These are phyloP conservation scores for Pseudopithomyces maydicus DNA, from an alignment of 2,329 filamentous ascomycete genomes.

Conservation along the genomic window DNA sequence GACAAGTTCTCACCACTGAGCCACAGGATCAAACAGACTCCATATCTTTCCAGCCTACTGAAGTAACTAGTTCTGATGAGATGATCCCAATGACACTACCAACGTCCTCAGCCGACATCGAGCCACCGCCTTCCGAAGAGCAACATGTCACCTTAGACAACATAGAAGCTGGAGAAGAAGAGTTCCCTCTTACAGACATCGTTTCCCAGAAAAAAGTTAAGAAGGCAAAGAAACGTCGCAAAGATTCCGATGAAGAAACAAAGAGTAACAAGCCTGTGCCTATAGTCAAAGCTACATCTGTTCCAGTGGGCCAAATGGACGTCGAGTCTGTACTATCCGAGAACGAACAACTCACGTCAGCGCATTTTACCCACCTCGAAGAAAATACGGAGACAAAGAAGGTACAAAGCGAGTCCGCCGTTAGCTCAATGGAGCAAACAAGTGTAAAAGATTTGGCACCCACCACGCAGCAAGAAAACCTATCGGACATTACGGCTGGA, in stretches of 20 bases:
- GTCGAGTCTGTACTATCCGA: neutral
- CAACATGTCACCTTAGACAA: neutral
- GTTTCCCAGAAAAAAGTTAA: conserved; percentile 32
- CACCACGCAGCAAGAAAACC: neutral
- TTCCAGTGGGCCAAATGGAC: neutral
- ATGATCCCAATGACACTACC: neutral
- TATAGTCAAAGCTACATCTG: neutral
- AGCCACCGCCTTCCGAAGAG: neutral
- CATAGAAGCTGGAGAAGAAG: conserved; percentile 6
- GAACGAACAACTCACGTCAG: neutral
- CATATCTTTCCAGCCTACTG: neutral
- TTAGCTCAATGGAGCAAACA: conserved; percentile 9
- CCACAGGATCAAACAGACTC: neutral
- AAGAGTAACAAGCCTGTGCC: neutral
- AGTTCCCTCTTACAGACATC: conserved; percentile 17
- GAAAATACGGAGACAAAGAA: neutral
- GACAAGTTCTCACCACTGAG: neutral
- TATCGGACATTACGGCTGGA: neutral
- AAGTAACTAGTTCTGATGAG: neutral
- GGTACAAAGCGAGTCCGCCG: neutral
- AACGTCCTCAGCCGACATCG: neutral
- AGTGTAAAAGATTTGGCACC: neutral
- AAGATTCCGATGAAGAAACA: conserved; percentile 10
- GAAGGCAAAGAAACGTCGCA: conserved; percentile 33
- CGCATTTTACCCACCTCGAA: neutral